These are phyloP conservation scores for Lyophyllum decastes DNA, from an alignment of 768 basidiomycete genomes.

Conservation along the genomic window DNA sequence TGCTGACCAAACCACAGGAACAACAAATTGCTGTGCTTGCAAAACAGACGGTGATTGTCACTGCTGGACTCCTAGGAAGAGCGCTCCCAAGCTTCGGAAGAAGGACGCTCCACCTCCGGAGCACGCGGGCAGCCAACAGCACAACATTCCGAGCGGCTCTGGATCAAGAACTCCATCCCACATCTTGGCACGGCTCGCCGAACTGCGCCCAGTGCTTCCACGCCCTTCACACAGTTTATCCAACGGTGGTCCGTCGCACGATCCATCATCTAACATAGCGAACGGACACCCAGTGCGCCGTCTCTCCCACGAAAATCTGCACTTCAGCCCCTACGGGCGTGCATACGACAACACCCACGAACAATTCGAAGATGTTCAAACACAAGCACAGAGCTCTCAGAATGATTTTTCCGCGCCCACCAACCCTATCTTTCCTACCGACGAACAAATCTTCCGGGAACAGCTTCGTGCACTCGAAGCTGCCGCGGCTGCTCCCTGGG, in stretches of 20 bases:
- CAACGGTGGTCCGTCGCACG: constrained; percentile 41
- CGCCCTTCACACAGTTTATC: constrained; percentile 38
- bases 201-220: constrained; percentile 71
- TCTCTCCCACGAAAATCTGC: constrained; percentile 49
- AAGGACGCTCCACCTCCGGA: constrained; percentile 22
- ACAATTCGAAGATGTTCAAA: constrained; percentile 19
- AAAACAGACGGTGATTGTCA: constrained; percentile 53
- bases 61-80: constrained; percentile 57
- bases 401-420: constrained; percentile 26
- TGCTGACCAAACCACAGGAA: constrained; percentile 52
- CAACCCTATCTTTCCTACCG: constrained; percentile 21
- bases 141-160: constrained; percentile 4
- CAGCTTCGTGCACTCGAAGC: constrained; percentile 31
- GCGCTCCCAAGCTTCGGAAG: constrained; percentile 34
- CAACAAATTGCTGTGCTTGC: constrained; percentile 43
- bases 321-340: constrained; percentile 69
- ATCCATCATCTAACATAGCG: constrained; percentile 46
- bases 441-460: constrained; percentile 26
- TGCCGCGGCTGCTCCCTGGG: constrained; percentile 33
- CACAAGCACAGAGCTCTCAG: constrained; percentile 22
- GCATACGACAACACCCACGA: constrained; percentile 57
- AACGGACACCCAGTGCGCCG: constrained; percentile 44
- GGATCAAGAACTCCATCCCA: constrained; percentile 39
- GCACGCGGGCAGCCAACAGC: constrained; percentile 10
- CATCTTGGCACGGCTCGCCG: constrained; percentile 61